Base-by-base conservation (phyloP, 2,329 filamentous ascomycete genomes). In the Sclerotinia subarctica region DNA sequence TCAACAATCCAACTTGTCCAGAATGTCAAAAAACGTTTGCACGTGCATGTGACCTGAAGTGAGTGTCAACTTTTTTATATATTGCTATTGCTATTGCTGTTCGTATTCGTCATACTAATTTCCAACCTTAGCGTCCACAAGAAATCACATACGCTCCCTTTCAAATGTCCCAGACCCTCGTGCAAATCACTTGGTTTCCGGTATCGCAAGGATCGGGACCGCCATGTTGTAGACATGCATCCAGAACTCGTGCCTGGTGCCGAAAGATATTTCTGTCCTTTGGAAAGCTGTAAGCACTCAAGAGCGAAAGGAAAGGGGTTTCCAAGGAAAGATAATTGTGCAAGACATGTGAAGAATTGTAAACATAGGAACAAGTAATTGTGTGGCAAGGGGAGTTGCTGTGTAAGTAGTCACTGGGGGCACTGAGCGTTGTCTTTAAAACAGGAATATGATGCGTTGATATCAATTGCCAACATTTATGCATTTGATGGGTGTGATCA, bases 231-330 rank as follows among this genome's bases (percentile, higher is more conserved):
- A 57, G 5, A 15, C 5, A 38, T 35, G 5, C 63, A 66, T 24
- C 8, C 38, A 26, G 29, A 57, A 42, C 29, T 35, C 29, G 19
- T 21, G 11, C 52, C 29, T 13, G 26, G 49, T 47, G 63, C 42
- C 15, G 13, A 49, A 46, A 44, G 2, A 21, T 47, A 58, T 35
- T 58, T 66, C 15, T 66, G 63, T 49, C 42, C 44, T 13, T 8
- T 17, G 63, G 52, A 15, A 19, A 58, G 11, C 21, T 66, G 63
- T 42, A 66, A 66, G n/a, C 17, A 42, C 24, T 58, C 63, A 57
- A 66, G 21, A 38, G 38, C n/a, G 15, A 26, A 52, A 38, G n/a
- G 46, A 42, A 38, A 38, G 8, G 59, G 46, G 17, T 38, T 63
- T 11, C 15, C 32, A 32, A 66, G 63, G 52, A 57, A 46, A 21